Evolutionary conservation across 139 green algal species (phyloP).

Genomic region (Tetradesmus lagerheimii): DNA sequence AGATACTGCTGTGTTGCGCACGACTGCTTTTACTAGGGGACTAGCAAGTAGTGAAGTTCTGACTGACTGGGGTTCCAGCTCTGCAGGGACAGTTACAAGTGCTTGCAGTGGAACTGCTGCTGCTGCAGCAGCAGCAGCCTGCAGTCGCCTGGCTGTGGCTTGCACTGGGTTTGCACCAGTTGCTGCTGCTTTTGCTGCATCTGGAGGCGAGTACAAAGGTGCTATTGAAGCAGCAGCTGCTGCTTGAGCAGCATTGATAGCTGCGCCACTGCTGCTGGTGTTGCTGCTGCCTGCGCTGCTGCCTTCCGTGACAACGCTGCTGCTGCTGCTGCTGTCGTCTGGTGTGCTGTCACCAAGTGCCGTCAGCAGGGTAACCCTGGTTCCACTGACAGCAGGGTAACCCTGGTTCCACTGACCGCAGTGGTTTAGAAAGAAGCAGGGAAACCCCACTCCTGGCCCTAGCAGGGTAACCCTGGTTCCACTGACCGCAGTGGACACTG

Average conservation of each 20-base stretch:
- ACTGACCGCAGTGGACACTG: neutral
- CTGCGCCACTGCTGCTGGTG: too few relatives aligned
- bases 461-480: neutral
- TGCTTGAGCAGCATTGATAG: neutral
- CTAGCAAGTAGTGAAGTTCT: neutral
- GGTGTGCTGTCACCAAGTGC: neutral
- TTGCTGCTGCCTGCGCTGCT: neutral
- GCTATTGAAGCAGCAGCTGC: neutral
- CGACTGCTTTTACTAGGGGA: neutral
- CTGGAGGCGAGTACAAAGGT: neutral
- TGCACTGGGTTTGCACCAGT: neutral
- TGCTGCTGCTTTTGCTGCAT: neutral
- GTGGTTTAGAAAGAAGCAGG: too few relatives aligned
- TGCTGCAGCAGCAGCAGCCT: too few relatives aligned
- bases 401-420: neutral
- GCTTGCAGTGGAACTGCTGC: neutral
- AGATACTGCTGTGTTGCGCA: neutral
- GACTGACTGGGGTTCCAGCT: neutral
- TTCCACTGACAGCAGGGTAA: too few relatives aligned
- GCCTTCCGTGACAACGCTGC: neutral
- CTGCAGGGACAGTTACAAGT: neutral
- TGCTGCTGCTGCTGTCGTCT: neutral
- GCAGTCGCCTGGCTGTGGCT: neutral
- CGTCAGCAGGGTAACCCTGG: neutral
- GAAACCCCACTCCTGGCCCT: too few relatives aligned